These are phyloP conservation scores for Oenanthe sinensis DNA, from an alignment of 129 eudicot species.

Conservation along the genomic window DNA sequence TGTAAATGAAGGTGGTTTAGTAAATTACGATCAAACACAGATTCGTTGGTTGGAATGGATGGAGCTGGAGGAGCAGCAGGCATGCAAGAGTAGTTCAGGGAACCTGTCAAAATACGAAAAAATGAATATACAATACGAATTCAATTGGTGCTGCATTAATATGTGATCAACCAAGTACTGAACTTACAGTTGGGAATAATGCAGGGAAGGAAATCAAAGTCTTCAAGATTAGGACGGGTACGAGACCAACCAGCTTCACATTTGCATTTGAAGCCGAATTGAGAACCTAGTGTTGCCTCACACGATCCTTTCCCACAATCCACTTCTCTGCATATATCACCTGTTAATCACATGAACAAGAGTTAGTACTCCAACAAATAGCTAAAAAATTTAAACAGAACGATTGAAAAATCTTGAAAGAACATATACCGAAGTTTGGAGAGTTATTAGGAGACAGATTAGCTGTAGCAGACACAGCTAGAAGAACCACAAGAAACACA, in stretches of 20 bases:
- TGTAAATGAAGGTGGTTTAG: constrained; percentile 1
- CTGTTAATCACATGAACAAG: constrained; percentile 16
- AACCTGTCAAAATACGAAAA: constrained; percentile 29
- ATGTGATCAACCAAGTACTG: neutral
- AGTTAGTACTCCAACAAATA: neutral
- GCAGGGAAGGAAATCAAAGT: constrained; percentile 67
- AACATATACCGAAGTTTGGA: neutral
- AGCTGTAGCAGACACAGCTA: neutral
- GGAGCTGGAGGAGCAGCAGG: constrained; percentile 82
- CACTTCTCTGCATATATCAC: constrained; percentile 44
- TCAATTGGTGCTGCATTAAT: neutral
- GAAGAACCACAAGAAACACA: neutral
- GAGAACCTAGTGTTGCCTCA: constrained; percentile 22
- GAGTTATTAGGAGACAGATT: neutral
- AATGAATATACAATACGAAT: neutral
- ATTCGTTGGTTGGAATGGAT: constrained; percentile 43
- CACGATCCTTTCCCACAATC: constrained; percentile 80
- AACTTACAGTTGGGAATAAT: constrained; percentile 65
- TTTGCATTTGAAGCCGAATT: constrained; percentile 49
- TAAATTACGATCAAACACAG: constrained; percentile 65
- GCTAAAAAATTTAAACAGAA: neutral
- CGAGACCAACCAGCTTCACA: constrained; percentile 67
- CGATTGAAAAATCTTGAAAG: neutral
- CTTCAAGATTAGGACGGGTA: constrained; percentile 42
- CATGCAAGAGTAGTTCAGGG: constrained; percentile 82